phyloP scores from a whole-genome alignment of 1,284 basidiomycete species.

The Tylopilus sp. region DNA sequence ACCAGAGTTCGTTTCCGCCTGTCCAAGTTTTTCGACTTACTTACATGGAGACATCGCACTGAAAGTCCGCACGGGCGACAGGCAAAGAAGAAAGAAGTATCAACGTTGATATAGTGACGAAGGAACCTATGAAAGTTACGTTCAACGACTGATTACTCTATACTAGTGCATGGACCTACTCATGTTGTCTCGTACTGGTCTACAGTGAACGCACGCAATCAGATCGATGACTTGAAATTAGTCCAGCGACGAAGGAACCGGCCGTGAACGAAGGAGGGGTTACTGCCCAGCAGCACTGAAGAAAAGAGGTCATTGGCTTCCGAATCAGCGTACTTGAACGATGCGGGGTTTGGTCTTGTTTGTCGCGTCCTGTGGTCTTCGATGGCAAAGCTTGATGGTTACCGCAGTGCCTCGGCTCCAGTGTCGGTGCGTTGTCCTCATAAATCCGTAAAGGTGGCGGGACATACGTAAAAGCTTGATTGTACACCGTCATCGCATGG shows the following conservation, averaged over 20 bases:
- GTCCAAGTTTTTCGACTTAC: not conserved
- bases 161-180: slow-evolving; percentile 1
- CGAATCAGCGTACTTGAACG: slow-evolving; percentile 16
- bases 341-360: slow-evolving; percentile 10
- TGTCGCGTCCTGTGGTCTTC: slow-evolving; percentile 5
- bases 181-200: slow-evolving; percentile 7
- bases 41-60: slow-evolving; percentile 10
- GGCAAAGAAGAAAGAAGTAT: slow-evolving; percentile 11
- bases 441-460: no score
- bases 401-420: not conserved
- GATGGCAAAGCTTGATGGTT: slow-evolving; percentile 1
- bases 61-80: slow-evolving; percentile 11
- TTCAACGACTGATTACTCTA: not conserved
- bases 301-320: not conserved
- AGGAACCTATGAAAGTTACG: slow-evolving; percentile 6
- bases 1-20: not conserved
- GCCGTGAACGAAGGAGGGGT: not conserved
- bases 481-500: no score
- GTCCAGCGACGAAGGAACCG: not conserved
- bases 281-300: slow-evolving; percentile 13
- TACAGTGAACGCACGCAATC: not conserved
- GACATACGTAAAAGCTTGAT: no score
- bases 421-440: no score
- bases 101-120: slow-evolving; percentile 1
- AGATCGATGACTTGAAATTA: not conserved